These are phyloP conservation scores for Ophiostoma novo-ulmi DNA, from an alignment of 2,329 filamentous ascomycete genomes.

Conservation along the genomic window DNA sequence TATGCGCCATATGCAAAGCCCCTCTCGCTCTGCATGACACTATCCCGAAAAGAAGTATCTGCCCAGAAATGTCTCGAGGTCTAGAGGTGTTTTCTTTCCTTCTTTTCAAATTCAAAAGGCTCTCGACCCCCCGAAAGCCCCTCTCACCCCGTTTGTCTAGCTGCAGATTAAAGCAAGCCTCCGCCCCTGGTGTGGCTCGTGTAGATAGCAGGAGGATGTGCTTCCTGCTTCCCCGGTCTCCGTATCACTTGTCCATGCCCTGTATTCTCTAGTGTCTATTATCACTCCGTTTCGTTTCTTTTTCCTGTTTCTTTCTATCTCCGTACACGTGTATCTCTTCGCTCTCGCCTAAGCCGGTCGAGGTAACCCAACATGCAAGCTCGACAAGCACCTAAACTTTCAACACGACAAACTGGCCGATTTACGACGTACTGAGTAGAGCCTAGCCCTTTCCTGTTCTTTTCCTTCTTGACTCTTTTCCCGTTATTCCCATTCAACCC, in stretches of 20 bases:
- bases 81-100: not conserved
- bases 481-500: not conserved
- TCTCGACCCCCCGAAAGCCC: not conserved
- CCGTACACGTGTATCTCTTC: not conserved
- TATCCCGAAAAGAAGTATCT: not conserved
- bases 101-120: too few species aligned
- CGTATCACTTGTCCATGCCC: too few species aligned
- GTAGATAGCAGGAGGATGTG: not conserved
- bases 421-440: not conserved
- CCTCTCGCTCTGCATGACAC: not conserved
- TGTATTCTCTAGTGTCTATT: not conserved
- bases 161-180: not conserved
- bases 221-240: not conserved
- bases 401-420: not conserved
- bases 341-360: not conserved
- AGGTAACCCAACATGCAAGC: not conserved
- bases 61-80: not conserved
- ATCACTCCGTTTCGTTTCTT: not conserved
- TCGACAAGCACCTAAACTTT: not conserved
- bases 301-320: not conserved
- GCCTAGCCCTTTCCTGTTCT: not conserved
- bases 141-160: not conserved
- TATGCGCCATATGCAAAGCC: not conserved
- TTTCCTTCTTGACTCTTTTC: not conserved
- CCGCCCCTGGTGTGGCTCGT: not conserved